These are phyloP conservation scores for Porphyrellus sp. DNA, from an alignment of 1,284 basidiomycete genomes.

Conservation along the genomic window DNA sequence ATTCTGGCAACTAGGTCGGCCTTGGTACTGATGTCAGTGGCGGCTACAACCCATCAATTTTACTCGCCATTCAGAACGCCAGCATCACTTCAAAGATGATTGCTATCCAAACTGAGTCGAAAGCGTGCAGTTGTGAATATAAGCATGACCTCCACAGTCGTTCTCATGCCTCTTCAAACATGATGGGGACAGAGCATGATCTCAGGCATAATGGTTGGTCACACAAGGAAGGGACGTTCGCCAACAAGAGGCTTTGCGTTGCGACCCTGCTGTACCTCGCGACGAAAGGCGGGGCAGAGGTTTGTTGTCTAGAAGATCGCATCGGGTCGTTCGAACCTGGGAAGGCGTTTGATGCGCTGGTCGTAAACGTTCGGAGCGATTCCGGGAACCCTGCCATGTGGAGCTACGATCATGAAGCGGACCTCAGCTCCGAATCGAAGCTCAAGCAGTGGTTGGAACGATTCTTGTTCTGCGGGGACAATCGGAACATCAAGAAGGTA, in stretches of 20 bases:
- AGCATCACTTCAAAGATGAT: conserved; percentile 80
- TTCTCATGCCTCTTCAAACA: background rate
- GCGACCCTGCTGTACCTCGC: conserved; percentile 86
- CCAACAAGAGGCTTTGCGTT: conserved; percentile 65
- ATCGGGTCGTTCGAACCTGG: conserved; percentile 81
- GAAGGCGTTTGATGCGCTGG: conserved; percentile 88
- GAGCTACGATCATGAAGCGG: conserved; percentile 37
- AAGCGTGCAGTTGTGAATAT: conserved; percentile 1
- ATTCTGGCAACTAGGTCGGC: conserved; percentile 56
- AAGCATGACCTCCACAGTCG: conserved; percentile 6
- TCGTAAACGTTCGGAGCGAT: conserved; percentile 54
- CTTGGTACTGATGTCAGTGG: conserved; percentile 91
- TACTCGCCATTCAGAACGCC: conserved; percentile 81
- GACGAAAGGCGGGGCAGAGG: conserved; percentile 86
- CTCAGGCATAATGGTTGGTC: conserved; percentile 1
- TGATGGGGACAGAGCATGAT: background rate
- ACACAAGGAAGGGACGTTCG: conserved; percentile 40
- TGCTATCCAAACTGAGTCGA: conserved; percentile 38
- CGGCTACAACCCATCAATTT: conserved; percentile 82
- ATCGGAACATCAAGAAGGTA: conserved; percentile 82
- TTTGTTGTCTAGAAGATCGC: conserved; percentile 68
- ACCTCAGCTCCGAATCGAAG: conserved; percentile 21
- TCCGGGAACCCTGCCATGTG: conserved; percentile 64
- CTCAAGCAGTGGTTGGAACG: conserved; percentile 59
- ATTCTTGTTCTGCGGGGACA: conserved; percentile 84